These are phyloP conservation scores for Talaromyces thailandensis DNA, from an alignment of 495 filamentous ascomycete genomes.

Conservation along the genomic window DNA sequence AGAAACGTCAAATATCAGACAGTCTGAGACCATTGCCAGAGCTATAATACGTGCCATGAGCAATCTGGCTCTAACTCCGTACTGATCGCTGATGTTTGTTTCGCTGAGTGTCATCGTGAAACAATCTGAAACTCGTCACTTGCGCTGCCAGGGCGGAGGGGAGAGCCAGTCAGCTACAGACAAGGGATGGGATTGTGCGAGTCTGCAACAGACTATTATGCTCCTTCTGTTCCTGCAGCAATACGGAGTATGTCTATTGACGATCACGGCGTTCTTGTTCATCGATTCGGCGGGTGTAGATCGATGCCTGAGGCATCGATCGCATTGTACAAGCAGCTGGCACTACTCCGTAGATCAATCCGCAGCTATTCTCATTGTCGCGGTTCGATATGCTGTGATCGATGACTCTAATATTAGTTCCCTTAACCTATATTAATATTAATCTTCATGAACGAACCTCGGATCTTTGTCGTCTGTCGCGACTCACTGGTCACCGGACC, in stretches of 20 bases:
- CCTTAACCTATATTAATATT: background rate
- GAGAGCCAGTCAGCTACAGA: background rate
- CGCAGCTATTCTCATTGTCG: background rate
- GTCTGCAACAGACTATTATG: background rate
- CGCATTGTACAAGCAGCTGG: background rate
- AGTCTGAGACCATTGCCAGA: background rate
- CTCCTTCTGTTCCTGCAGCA: background rate
- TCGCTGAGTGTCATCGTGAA: background rate
- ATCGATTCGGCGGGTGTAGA: background rate
- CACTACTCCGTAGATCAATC: background rate
- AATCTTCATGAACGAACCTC: background rate
- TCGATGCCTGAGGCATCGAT: background rate
- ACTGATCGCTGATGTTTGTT: background rate
- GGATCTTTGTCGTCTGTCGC: background rate
- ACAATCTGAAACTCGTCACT: constrained; percentile 3
- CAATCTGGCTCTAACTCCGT: background rate
- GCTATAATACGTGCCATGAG: background rate
- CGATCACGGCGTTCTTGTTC: background rate
- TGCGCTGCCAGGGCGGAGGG: background rate
- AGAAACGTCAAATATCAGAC: background rate
- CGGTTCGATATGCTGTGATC: background rate
- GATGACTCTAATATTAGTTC: background rate
- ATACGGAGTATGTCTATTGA: background rate
- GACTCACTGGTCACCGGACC: background rate
- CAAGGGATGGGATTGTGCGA: background rate